Evolutionary conservation across 805 yeast genomes (phyloP).

Genomic region (Ogataea thermomethanolica): DNA sequence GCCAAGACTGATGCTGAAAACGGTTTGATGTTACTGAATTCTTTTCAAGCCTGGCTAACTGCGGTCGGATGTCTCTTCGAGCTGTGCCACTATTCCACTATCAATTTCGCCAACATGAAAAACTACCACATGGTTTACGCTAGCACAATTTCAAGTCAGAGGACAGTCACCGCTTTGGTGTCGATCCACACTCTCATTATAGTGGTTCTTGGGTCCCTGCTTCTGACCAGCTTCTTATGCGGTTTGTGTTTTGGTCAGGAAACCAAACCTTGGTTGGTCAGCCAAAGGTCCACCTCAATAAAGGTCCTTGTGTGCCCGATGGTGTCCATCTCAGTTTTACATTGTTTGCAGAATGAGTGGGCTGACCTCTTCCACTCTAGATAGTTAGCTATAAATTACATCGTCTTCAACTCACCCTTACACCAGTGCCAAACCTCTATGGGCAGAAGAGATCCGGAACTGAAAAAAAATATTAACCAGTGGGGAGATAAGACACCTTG

Average conservation of each 20-base stretch:
- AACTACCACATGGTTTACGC: conserved; percentile 9
- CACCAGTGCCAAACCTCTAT: conserved; percentile 1
- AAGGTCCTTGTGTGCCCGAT: conserved; percentile 16
- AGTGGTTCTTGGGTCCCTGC: conserved; percentile 17
- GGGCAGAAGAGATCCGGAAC: conserved; percentile 12
- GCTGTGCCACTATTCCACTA: conserved; percentile 23
- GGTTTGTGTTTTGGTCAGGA: conserved; percentile 10
- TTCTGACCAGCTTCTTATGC: conserved; percentile 18
- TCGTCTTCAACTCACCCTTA: conserved; percentile 2
- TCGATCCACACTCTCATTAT: conserved; percentile 14
- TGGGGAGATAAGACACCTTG: conserved; percentile 11
- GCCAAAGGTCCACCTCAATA: conserved; percentile 9
- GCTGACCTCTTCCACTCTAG: conserved; percentile 8
- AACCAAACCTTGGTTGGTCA: conserved; percentile 16
- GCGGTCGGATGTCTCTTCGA: conserved; percentile 24
- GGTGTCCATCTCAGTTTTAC: conserved; percentile 15
- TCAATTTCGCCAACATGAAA: conserved; percentile 16
- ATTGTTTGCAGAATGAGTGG: conserved; percentile 15
- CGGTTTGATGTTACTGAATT: conserved; percentile 10
- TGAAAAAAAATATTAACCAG: conserved; percentile 6
- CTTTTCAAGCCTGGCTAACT: conserved; percentile 20
- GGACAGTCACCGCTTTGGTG: conserved; percentile 2
- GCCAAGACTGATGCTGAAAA: conserved; percentile 4
- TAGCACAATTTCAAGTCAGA: not conserved
- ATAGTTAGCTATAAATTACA: not conserved